Evolutionary conservation across 2,329 filamentous ascomycete species (phyloP).

Genomic region (Septoria linicola): DNA sequence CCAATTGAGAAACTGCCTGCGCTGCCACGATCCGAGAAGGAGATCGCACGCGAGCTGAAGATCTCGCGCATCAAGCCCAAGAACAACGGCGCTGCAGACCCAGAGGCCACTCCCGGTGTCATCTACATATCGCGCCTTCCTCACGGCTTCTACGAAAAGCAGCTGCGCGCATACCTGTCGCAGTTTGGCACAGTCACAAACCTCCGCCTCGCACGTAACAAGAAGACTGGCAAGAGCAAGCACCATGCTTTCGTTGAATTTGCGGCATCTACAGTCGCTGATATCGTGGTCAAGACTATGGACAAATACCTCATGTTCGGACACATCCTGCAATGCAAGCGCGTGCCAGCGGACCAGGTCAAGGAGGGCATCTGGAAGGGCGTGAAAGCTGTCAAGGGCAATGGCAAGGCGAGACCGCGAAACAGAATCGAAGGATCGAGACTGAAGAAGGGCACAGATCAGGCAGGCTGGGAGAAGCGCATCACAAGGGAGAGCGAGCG

Average conservation of each 20-base stretch:
- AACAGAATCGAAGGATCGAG: conserved; percentile 79
- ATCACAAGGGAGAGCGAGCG: conserved; percentile 70
- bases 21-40: conserved; percentile 34
- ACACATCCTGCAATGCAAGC: conserved; percentile 85
- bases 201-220: conserved; percentile 85
- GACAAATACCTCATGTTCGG: conserved; percentile 95
- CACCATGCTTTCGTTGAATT: conserved; percentile 97
- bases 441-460: conserved; percentile 69
- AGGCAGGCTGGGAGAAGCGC: conserved; percentile 75
- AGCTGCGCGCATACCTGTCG: conserved; percentile 89
- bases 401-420: conserved; percentile 79
- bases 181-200: conserved; percentile 84
- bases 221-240: conserved; percentile 84
- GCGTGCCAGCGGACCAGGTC: conserved; percentile 72
- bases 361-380: conserved; percentile 85
- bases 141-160: conserved; percentile 94
- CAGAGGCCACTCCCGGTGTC: conserved; percentile 65
- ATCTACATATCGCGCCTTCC: conserved; percentile 89
- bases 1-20: conserved; percentile 40
- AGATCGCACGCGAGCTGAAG: conserved; percentile 16
- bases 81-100: conserved; percentile 42
- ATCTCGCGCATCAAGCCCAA: conserved; percentile 45
- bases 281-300: conserved; percentile 94
- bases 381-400: conserved; percentile 57
- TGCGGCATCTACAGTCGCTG: conserved; percentile 70